Evolutionary conservation across 495 filamentous ascomycete species (phyloP).

Genomic region (Bombardia bombarda): DNA sequence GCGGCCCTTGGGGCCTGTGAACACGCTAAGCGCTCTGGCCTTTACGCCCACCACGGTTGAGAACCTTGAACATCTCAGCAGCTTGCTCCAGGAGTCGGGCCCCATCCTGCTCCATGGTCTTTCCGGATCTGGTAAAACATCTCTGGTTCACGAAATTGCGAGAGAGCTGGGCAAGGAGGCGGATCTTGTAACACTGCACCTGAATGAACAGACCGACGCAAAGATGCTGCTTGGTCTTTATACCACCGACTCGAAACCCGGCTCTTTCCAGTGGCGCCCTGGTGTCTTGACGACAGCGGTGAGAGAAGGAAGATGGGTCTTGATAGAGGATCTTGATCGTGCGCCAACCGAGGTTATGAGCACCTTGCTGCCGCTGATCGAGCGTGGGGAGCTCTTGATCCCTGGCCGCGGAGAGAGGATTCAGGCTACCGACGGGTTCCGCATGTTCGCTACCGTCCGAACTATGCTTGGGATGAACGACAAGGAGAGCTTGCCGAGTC

Average conservation of each 20-base stretch:
- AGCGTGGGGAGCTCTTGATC: constrained; percentile 77
- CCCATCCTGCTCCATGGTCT: constrained; percentile 77
- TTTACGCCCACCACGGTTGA: constrained; percentile 59
- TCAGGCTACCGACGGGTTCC: constrained; percentile 73
- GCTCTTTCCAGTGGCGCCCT: constrained; percentile 86
- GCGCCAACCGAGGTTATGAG: constrained; percentile 94
- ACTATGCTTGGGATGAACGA: constrained; percentile 65
- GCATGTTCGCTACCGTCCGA: constrained; percentile 84
- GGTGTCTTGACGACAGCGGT: constrained; percentile 92
- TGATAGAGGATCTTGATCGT: constrained; percentile 94
- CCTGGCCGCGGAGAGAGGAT: constrained; percentile 80
- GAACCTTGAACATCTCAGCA: constrained; percentile 63
- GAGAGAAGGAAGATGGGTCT: constrained; percentile 85
- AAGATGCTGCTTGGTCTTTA: constrained; percentile 94
- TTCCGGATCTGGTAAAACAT: constrained; percentile 86
- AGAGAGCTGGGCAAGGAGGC: constrained; percentile 61
- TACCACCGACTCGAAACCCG: constrained; percentile 72
- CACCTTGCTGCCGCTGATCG: constrained; percentile 81
- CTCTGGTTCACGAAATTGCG: constrained; percentile 75
- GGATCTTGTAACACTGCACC: constrained; percentile 80
- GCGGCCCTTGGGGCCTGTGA: constrained; percentile 45
- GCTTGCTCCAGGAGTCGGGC: constrained; percentile 51
- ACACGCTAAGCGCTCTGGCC: constrained; percentile 49
- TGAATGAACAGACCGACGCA: constrained; percentile 96
- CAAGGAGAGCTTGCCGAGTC: constrained; percentile 48